Conservation (phyloP, 768 basidiomycete species). For the Lactarius hatsudake region DNA sequence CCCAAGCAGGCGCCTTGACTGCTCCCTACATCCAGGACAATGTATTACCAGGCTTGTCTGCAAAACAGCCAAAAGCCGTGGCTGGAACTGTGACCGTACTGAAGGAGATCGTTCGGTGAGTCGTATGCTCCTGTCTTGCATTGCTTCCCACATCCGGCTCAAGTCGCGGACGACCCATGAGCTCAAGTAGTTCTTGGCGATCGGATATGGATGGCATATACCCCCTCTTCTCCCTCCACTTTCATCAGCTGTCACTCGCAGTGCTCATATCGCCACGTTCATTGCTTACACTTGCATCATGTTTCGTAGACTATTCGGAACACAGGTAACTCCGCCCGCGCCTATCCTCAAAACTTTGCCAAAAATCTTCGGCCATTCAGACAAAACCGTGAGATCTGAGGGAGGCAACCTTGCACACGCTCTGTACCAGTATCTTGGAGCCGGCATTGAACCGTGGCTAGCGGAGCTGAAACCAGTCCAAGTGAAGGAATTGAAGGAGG, state of each 20-base stretch:
- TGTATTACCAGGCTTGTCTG: slow-evolving; percentile 77
- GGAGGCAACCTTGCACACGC: slow-evolving; percentile 71
- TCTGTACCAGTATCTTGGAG: slow-evolving; percentile 81
- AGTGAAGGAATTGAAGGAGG: slow-evolving; percentile 91
- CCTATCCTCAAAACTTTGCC: slow-evolving; percentile 84
- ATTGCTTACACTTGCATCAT: background rate
- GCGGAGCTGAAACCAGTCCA: slow-evolving; percentile 95
- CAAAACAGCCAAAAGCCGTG: slow-evolving; percentile 94
- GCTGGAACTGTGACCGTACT: slow-evolving; percentile 73
- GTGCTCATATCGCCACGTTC: background rate
- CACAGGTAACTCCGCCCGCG: slow-evolving; percentile 65
- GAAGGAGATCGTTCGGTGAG: slow-evolving; percentile 83
- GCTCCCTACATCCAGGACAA: slow-evolving; percentile 40
- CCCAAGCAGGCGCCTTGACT: slow-evolving; percentile 15
- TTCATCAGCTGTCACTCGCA: background rate
- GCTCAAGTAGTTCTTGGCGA: background rate
- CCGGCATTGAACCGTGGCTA: slow-evolving; percentile 80
- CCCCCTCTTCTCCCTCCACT: background rate
- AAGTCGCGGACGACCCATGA: background rate
- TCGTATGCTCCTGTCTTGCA: slow-evolving; percentile 13
- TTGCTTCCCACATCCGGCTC: background rate
- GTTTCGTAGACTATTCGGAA: slow-evolving; percentile 68
- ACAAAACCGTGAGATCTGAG: slow-evolving; percentile 94
- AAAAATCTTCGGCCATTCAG: slow-evolving; percentile 92
- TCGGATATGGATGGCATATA: background rate